Evolutionary conservation across 352 stramenopile genomes (phyloP).

Genomic region (Globisporangium nodosum): DNA sequence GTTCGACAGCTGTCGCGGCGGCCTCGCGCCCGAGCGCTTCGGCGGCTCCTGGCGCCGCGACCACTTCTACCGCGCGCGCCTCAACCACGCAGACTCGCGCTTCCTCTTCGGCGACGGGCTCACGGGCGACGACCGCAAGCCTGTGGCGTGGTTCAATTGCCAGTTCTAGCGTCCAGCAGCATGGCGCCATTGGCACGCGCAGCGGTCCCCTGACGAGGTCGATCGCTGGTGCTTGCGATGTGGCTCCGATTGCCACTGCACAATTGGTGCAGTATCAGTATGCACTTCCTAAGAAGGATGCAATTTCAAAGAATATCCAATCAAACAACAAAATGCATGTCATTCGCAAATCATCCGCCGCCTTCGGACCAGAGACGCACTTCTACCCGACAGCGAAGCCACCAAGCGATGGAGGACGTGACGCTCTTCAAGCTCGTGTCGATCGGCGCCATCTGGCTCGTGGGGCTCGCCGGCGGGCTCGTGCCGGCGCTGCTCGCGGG

Average conservation of each 20-base stretch:
- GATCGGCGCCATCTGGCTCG: constrained; percentile 64
- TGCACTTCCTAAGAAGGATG: too few relatives aligned
- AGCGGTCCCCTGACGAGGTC: too few relatives aligned
- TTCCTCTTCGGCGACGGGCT: neutral
- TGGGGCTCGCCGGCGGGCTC: constrained; percentile 53
- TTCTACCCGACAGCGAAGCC: too few relatives aligned
- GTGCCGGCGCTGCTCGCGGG: constrained; percentile 41
- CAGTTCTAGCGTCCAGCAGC: neutral
- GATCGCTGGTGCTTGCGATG: too few relatives aligned
- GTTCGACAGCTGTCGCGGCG: constrained; percentile 25
- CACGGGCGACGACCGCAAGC: neutral
- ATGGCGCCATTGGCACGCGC: too few relatives aligned
- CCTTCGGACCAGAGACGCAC: too few relatives aligned
- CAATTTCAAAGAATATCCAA: too few relatives aligned
- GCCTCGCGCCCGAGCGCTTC: constrained; percentile 7
- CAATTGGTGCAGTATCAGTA: too few relatives aligned
- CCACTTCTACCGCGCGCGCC: constrained; percentile 23
- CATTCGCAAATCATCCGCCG: too few relatives aligned
- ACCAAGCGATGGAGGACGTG: constrained; percentile 37
- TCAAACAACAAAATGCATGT: too few relatives aligned
- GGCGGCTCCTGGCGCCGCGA: constrained; percentile 12
- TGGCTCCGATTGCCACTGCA: too few relatives aligned
- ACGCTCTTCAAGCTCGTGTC: constrained; percentile 79
- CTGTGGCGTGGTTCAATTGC: neutral
- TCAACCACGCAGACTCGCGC: constrained; percentile 27